Evolutionary conservation across 1,139 yeast genomes (phyloP).

Genomic region (Geotrichum citri-aurantii): DNA sequence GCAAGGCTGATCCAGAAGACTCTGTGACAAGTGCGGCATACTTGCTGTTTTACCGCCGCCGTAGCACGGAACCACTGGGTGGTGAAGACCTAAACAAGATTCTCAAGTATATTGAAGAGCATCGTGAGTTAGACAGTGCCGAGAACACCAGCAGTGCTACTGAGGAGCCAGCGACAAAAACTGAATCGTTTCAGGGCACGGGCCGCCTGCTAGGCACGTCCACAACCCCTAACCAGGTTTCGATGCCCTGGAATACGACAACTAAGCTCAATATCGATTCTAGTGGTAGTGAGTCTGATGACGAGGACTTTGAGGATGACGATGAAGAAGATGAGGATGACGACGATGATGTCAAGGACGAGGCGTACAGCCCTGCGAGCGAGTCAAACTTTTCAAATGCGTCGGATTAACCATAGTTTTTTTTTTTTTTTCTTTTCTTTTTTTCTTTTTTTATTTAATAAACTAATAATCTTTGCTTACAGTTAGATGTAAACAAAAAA

Average conservation of each 20-base stretch:
- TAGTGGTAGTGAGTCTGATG: background rate
- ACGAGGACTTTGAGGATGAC: background rate
- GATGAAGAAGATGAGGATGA: background rate
- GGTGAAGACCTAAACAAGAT: conserved; percentile 30
- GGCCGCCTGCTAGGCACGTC: conserved; percentile 20
- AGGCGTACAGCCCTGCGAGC: background rate
- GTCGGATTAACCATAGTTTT: background rate
- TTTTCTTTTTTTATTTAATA: background rate
- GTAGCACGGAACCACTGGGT: conserved; percentile 39
- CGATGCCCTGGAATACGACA: conserved; percentile 5
- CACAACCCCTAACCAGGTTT: background rate
- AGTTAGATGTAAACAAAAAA: background rate
- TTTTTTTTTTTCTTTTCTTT: background rate
- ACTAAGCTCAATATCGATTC: background rate
- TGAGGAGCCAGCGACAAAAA: background rate
- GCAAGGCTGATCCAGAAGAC: conserved; percentile 51
- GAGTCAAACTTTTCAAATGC: background rate
- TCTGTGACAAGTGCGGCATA: conserved; percentile 79
- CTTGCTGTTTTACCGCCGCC: conserved; percentile 71
- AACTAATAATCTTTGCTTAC: background rate
- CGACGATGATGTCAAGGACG: background rate
- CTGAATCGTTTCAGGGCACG: conserved; percentile 15
- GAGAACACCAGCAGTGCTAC: background rate
- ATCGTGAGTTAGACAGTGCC: background rate
- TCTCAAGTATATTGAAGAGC: conserved; percentile 25